phyloP scores from a whole-genome alignment of 148 eudicot genomes.

The Simmondsia chinensis region DNA sequence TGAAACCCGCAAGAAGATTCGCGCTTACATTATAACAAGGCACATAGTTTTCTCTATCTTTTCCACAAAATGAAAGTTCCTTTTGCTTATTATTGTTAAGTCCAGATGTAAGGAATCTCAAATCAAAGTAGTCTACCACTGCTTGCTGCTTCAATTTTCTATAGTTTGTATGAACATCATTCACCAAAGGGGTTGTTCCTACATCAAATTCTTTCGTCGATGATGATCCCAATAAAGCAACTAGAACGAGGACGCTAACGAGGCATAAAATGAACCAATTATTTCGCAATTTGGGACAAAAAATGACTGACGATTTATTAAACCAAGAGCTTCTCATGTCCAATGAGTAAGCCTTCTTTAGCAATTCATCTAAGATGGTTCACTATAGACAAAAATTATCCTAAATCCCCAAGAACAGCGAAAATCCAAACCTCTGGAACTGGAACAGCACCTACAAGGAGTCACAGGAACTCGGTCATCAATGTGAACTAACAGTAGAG shows the following conservation, averaged over 20 bases:
- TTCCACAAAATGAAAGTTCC: slow-evolving; percentile 67
- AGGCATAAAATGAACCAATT: slow-evolving; percentile 67
- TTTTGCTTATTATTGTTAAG: slow-evolving; percentile 24
- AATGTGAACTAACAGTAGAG: no score
- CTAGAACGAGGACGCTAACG: slow-evolving; percentile 41
- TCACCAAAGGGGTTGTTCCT: slow-evolving; percentile 19
- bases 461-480: slow-evolving; percentile 6
- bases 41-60: slow-evolving; percentile 76
- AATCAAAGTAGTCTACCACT: slow-evolving; percentile 60
- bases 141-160: slow-evolving; percentile 78
- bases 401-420: slow-evolving; percentile 29
- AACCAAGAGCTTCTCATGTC: slow-evolving; percentile 82
- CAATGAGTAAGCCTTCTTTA: slow-evolving; percentile 24
- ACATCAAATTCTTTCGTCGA: slow-evolving; percentile 39
- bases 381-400: no score
- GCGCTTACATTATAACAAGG: slow-evolving; percentile 82
- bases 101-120: slow-evolving; percentile 41
- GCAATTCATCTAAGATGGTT: slow-evolving; percentile 11
- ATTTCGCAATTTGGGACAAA: slow-evolving; percentile 52
- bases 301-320: slow-evolving; percentile 35
- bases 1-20: slow-evolving; percentile 50
- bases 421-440: slow-evolving; percentile 22
- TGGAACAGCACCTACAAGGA: slow-evolving; percentile 5
- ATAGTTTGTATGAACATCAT: slow-evolving; percentile 40
- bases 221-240: slow-evolving; percentile 52